Base-by-base conservation (phyloP, 2,329 filamentous ascomycete genomes). In the Trichoderma sp. region DNA sequence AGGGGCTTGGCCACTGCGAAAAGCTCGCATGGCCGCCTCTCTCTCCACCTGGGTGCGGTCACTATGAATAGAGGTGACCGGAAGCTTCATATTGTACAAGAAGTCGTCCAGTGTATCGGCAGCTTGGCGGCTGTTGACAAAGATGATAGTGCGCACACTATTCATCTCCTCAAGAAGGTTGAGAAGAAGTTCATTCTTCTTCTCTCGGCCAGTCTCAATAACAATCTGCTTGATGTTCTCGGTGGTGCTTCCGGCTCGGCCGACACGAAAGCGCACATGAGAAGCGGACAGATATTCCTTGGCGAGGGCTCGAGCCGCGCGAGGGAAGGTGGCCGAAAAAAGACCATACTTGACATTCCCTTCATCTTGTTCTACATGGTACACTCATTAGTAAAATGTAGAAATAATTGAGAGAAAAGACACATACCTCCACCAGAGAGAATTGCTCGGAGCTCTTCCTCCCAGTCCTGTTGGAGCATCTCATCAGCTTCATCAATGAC, bases 401-500 rank as follows among this genome's bases (percentile, higher is more conserved):
- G 24, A 58, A 32, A 30, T 12, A 30, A 9, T 28, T 24, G 3
- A 4, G 30, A 4, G 9, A 32, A 60, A 39, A 21, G 28, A 56
- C 3, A 61, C 89, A 83, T 87, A 95, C 94, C 93, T 78, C 92
- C 92, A 73, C 94, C 94, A 64, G 86, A 86, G 81, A 98, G 90
- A 72, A 98, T 92, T 77, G 89, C 90, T 57, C 86, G 86, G 73
- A 98, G 86, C 4, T 95, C 90, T 0, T 90, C 86, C 51, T 91
- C 87, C 93, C 96, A 98, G 77, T 95, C 93, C 1, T 85, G 79
- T 0, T 91, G 86, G 0, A 99, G 87, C 86, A 99, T 91, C 83
- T 99, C 95, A 78, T 99, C 96, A 0, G 96, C 96, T 79, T 99
- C 96, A 73, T 98, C 96, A 74, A 99, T 91, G 74, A 98, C 89